These are phyloP conservation scores for Vishniacozyma victoriae DNA, from an alignment of 768 basidiomycete genomes.

Conservation along the genomic window DNA sequence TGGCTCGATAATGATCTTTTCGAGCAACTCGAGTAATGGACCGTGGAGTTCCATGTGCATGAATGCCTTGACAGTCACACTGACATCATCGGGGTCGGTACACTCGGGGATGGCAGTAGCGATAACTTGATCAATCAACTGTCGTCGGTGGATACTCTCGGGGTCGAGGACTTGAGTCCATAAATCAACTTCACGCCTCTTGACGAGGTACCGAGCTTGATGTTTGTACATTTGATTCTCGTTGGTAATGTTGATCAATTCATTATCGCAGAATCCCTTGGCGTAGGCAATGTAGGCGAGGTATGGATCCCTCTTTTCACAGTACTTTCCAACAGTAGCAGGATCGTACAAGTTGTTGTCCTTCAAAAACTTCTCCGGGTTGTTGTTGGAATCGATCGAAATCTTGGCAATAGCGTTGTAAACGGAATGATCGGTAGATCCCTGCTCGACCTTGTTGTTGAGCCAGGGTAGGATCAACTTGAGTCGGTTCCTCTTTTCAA, in stretches of 20 bases:
- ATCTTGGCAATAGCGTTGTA: constrained; percentile 99
- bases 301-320: constrained; percentile 96
- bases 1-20: constrained; percentile 96
- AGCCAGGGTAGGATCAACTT: constrained; percentile 98
- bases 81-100: constrained; percentile 97
- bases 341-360: constrained; percentile 99
- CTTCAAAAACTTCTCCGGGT: constrained; percentile 95
- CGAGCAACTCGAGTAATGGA: constrained; percentile 91
- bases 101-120: constrained; percentile 93
- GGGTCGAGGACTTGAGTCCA: constrained; percentile 90
- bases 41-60: constrained; percentile 92
- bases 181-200: constrained; percentile 86
- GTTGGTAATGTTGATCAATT: constrained; percentile 92
- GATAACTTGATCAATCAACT: constrained; percentile 88
- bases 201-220: constrained; percentile 94
- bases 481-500: constrained; percentile 89
- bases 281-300: constrained; percentile 98
- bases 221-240: constrained; percentile 99
- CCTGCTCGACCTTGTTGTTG: constrained; percentile 85
- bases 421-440: constrained; percentile 84
- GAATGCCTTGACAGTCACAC: constrained; percentile 97
- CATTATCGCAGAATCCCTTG: constrained; percentile 97
- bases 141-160: constrained; percentile 86
- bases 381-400: constrained; percentile 96
- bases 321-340: constrained; percentile 95